Base-by-base conservation (phyloP, 2,329 filamentous ascomycete genomes). In the Dothideomycetes sp. region DNA sequence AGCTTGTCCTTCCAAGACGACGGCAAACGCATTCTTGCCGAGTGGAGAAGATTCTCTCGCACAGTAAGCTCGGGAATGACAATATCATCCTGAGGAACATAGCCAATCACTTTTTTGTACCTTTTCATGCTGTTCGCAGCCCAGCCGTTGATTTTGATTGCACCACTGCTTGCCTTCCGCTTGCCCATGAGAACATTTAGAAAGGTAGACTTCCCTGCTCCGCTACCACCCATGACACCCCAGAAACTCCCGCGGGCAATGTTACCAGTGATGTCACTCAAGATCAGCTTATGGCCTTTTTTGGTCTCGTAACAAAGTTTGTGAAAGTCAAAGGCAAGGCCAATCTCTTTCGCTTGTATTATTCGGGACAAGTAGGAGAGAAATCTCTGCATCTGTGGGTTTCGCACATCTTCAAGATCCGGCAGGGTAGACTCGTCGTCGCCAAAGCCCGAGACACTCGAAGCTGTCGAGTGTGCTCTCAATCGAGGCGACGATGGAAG, bases 151-250 rank as follows among this genome's bases (percentile, higher is more conserved):
- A 77, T 64, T 34, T 65, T 68, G 18, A 73, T 67, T 0, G 59
- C 47, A 2, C 73, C 73, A 7, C 43, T 37, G 1, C 70, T 76
- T 43, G 70, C 64, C 24, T 57, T 62, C 0, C 59, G 62, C 53
- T 77, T 76, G 10, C 73, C 73, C 72, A 76, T 76, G n/a, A 77
- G 61, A 18, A 75, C 69, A 41, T 76, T 77, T 22, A 77, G 63
- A 44, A 77, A 75, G 0, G 73, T 77, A 14, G 69, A 71, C 52
- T 76, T 77, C 19, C 73, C 73, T 1, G 72, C 72, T n/a, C 73
- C 72, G 2, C 68, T 73, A 4, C 71, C 70, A 5, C 73, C 72
- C 71, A 76, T 75, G n/a, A 77, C 63, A 8, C 71, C 73, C 27
- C 68, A 71, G n/a, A 76, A 62, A 4, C 67, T 66, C 0, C 73